Percentiles rank a stretch among this genome's conserved stretches.
Evolutionary conservation across 163 green algal species (phyloP).

Genomic region (Trebouxiophyceae sp.): DNA sequence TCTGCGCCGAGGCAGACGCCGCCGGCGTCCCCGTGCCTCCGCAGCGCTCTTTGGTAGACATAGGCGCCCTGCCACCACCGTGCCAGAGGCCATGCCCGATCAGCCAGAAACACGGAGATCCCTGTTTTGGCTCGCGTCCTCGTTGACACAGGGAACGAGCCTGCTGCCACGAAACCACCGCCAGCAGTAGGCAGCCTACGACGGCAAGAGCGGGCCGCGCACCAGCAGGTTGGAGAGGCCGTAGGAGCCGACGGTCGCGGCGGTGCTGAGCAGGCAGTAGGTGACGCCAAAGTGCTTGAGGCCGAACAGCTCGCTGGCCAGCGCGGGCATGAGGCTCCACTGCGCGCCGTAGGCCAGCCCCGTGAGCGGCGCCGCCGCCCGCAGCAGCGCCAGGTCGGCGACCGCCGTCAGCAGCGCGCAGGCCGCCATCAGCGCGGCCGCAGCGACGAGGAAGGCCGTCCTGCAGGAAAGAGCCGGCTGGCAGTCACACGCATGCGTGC

Average conservation of each 20-base stretch:
- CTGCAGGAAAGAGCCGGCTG: not conserved
- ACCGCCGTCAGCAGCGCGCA: slow-evolving; percentile 15
- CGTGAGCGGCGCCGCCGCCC: slow-evolving; percentile 20
- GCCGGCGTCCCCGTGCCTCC: slow-evolving; percentile 3
- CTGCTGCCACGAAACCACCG: not conserved
- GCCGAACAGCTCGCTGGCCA: slow-evolving; percentile 67
- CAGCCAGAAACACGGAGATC: not conserved
- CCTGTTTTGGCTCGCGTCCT: not conserved
- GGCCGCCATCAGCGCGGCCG: slow-evolving; percentile 13
- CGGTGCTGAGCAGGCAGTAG: slow-evolving; percentile 47
- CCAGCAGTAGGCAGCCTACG: not conserved
- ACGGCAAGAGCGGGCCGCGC: not conserved
- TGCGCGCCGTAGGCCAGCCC: slow-evolving; percentile 60
- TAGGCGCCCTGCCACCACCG: slow-evolving; percentile 24
- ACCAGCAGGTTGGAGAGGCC: slow-evolving; percentile 33
- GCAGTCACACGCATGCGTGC: not conserved
- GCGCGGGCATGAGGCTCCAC: slow-evolving; percentile 64
- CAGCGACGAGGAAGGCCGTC: slow-evolving; percentile 34
- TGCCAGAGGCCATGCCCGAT: no score
- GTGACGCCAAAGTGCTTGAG: slow-evolving; percentile 62
- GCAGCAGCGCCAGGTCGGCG: slow-evolving; percentile 8
- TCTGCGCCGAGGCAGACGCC: slow-evolving; percentile 6
- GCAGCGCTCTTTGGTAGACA: slow-evolving; percentile 20
- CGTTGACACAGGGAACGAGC: not conserved
- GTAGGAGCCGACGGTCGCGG: slow-evolving; percentile 24